A percentile compares a stretch with the other conserved stretches of the same genome.
Conservation (phyloP, 805 yeast species). For the Candida methanosorbosa region DNA sequence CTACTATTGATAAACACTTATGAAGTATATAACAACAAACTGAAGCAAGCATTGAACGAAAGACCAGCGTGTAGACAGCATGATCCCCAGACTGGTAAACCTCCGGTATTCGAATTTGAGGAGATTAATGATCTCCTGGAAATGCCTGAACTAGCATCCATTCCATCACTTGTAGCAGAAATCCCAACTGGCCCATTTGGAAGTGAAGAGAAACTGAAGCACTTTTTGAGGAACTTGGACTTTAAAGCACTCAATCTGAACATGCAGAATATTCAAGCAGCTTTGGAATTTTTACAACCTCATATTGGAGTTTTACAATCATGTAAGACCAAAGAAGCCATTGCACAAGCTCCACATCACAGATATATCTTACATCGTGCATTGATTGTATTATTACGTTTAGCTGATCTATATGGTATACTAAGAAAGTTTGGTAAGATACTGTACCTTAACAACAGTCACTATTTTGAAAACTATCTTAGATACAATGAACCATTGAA, state of each 20-base stretch:
- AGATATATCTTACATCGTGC: conserved; percentile 31
- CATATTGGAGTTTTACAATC: conserved; percentile 13
- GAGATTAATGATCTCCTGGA: conserved; percentile 12
- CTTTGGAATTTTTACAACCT: conserved; percentile 20
- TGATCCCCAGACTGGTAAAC: conserved; percentile 1
- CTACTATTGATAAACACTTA: conserved; percentile 19
- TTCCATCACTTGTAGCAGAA: neutral
- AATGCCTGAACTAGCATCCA: conserved; percentile 10
- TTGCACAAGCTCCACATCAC: conserved; percentile 16
- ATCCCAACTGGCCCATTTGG: neutral
- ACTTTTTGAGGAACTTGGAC: conserved; percentile 13
- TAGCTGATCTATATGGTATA: conserved; percentile 42
- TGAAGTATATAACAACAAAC: conserved; percentile 17
- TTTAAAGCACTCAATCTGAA: conserved; percentile 15
- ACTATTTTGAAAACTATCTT: conserved; percentile 32
- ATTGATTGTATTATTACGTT: conserved; percentile 30
- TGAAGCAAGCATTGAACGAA: conserved; percentile 17
- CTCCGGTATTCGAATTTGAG: conserved; percentile 7
- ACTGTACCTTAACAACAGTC: conserved; percentile 34
- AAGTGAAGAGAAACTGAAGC: conserved; percentile 13
- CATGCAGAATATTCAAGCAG: conserved; percentile 17
- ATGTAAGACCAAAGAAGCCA: conserved; percentile 12
- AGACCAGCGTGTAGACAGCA: conserved; percentile 8
- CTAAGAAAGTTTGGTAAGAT: conserved; percentile 40
- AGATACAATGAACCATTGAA: conserved; percentile 17